These are phyloP conservation scores for Pinus albicaulis DNA, from an alignment of 75 land plant genomes.

Conservation along the genomic window DNA sequence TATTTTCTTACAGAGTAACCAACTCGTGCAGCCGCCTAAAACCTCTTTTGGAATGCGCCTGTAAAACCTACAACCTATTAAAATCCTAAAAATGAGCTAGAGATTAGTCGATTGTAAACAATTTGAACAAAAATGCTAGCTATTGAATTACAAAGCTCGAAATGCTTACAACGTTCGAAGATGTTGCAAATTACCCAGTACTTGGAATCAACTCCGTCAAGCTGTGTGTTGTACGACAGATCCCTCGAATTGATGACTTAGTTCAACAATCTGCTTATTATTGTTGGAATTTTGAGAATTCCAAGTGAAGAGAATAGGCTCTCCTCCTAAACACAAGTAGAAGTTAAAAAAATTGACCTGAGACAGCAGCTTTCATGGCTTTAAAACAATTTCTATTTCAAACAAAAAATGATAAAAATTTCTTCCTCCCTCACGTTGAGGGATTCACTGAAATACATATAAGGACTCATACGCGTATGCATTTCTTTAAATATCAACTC, in stretches of 20 bases:
- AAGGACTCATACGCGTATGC: too few species aligned
- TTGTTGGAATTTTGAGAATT: too few species aligned
- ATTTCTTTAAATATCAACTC: too few species aligned
- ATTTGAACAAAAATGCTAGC: background rate
- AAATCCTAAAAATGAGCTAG: constrained; percentile 28
- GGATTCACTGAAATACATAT: too few species aligned
- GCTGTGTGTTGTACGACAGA: constrained; percentile 43
- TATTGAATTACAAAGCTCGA: background rate
- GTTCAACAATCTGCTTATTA: background rate
- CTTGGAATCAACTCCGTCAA: constrained; percentile 46
- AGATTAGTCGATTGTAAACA: background rate
- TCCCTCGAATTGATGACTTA: constrained; percentile 34
- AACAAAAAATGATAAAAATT: too few species aligned
- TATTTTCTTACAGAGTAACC: constrained; percentile 48
- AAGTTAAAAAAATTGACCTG: too few species aligned
- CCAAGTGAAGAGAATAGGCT: too few species aligned
- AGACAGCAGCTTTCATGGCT: too few species aligned
- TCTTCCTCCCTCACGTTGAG: too few species aligned
- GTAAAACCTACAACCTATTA: constrained; percentile 51
- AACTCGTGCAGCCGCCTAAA: constrained; percentile 35
- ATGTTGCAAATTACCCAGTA: constrained; percentile 27
- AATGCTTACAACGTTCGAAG: constrained; percentile 45
- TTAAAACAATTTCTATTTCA: too few species aligned
- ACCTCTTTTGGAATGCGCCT: constrained; percentile 48
- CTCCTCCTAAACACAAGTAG: too few species aligned